Conservation (phyloP, 1,284 basidiomycete genomes). For the Takashimella koratensis region DNA sequence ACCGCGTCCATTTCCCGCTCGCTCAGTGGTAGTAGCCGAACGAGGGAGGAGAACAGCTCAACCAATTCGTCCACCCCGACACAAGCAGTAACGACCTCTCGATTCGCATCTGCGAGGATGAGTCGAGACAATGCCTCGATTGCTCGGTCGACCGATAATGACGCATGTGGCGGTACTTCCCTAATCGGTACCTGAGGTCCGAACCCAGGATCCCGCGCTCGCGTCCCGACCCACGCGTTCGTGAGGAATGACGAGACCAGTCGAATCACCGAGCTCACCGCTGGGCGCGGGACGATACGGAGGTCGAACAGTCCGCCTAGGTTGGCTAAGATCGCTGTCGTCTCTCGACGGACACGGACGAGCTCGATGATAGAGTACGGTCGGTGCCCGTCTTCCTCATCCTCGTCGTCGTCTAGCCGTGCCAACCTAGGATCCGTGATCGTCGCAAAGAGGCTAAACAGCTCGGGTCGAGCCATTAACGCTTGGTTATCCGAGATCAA, state of each 20-base stretch:
- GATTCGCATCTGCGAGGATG: constrained; percentile 72
- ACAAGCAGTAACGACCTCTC: constrained; percentile 63
- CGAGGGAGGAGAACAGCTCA: constrained; percentile 63
- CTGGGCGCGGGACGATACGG: constrained; percentile 40
- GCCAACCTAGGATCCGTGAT: constrained; percentile 56
- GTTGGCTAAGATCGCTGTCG: constrained; percentile 67
- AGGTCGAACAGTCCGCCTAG: constrained; percentile 58
- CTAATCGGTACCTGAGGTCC: constrained; percentile 22
- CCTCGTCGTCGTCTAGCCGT: constrained; percentile 43
- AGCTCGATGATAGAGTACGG: constrained; percentile 66
- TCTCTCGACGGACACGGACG: constrained; percentile 71
- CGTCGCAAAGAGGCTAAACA: constrained; percentile 66
- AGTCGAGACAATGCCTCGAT: constrained; percentile 78
- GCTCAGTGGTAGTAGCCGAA: constrained; percentile 75
- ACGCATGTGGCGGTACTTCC: constrained; percentile 23
- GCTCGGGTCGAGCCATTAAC: constrained; percentile 61
- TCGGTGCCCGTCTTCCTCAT: constrained; percentile 25
- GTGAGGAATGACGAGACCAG: constrained; percentile 68
- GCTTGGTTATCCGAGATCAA: constrained; percentile 66
- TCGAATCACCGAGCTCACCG: constrained; percentile 60
- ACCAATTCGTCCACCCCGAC: constrained; percentile 62
- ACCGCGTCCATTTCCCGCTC: constrained; percentile 68
- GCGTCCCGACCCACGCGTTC: constrained; percentile 54
- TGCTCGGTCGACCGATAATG: constrained; percentile 52
- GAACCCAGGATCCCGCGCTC: constrained; percentile 54